Evolutionary conservation across 1,284 basidiomycete genomes (phyloP).

Genomic region (Ustilago crameri): DNA sequence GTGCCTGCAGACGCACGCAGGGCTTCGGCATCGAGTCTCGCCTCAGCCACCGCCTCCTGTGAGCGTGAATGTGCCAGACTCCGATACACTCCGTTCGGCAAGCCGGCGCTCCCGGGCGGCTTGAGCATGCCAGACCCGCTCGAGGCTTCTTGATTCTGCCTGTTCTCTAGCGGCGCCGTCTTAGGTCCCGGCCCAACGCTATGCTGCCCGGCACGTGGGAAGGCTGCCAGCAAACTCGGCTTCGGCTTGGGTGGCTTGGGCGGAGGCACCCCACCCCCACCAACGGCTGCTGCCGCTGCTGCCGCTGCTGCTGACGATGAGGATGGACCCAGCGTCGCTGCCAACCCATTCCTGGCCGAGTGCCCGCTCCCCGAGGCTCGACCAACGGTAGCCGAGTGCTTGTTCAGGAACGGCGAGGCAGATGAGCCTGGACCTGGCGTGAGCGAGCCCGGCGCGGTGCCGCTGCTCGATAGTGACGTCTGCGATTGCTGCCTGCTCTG

Average conservation of each 20-base stretch:
- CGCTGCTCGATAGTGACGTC: too few species aligned
- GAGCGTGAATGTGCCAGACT: slow-evolving; percentile 25
- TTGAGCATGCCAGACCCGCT: slow-evolving; percentile 6
- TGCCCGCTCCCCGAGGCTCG: slow-evolving; percentile 26
- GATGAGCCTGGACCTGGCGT: slow-evolving; percentile 31
- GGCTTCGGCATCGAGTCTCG: slow-evolving; percentile 33
- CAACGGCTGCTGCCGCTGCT: neutral
- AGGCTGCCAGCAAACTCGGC: slow-evolving; percentile 32
- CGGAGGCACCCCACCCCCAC: slow-evolving; percentile 15
- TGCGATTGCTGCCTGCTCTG: slow-evolving; percentile 5
- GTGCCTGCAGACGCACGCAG: slow-evolving; percentile 35
- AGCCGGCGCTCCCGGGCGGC: slow-evolving; percentile 14
- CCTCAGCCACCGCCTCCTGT: slow-evolving; percentile 28
- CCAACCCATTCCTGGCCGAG: slow-evolving; percentile 28
- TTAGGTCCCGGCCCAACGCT: slow-evolving; percentile 15
- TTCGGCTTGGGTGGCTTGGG: slow-evolving; percentile 41
- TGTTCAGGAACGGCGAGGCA: slow-evolving; percentile 49
- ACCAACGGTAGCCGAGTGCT: slow-evolving; percentile 44
- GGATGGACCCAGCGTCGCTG: slow-evolving; percentile 21
- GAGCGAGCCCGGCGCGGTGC: slow-evolving; percentile 20
- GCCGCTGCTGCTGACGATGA: neutral
- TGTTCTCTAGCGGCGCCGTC: slow-evolving; percentile 1
- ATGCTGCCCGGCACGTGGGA: slow-evolving; percentile 14
- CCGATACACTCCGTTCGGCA: slow-evolving; percentile 15
- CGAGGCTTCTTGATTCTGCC: neutral